These are phyloP conservation scores for Cryptomeria japonica DNA, from an alignment of 75 land plant genomes.

Conservation along the genomic window DNA sequence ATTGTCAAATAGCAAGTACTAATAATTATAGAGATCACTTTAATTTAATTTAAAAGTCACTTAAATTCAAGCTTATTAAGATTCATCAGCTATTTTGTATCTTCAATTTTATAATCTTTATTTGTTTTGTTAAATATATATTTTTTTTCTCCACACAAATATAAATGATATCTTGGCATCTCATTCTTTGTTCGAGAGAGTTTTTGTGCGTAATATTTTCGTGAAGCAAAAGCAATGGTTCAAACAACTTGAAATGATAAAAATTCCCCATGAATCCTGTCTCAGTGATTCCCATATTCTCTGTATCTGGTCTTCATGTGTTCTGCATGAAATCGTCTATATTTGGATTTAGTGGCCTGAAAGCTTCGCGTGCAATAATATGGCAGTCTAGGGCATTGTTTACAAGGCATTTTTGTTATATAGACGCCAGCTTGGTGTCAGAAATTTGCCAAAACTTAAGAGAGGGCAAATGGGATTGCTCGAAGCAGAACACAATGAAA, in stretches of 20 bases:
- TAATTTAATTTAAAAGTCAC: too few species aligned
- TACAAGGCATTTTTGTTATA: slow-evolving; percentile 19
- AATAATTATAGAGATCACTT: too few species aligned
- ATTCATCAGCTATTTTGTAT: too few species aligned
- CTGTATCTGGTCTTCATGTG: not conserved
- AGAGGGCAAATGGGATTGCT: not conserved
- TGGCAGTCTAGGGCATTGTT: not conserved
- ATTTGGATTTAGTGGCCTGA: not conserved
- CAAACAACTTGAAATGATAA: not conserved
- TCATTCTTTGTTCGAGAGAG: not conserved
- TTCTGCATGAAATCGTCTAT: not conserved
- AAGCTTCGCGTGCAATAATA: not conserved
- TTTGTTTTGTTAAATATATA: too few species aligned
- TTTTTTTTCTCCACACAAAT: too few species aligned
- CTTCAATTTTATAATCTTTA: too few species aligned
- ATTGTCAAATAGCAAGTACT: too few species aligned
- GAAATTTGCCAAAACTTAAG: slow-evolving; percentile 1
- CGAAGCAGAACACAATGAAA: not conserved
- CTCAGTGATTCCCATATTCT: not conserved
- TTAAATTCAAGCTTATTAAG: too few species aligned
- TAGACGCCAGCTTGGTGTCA: slow-evolving; percentile 16
- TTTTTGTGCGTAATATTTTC: not conserved
- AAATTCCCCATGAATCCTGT: not conserved
- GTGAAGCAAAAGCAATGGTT: not conserved
- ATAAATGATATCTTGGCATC: too few species aligned